These are phyloP conservation scores for Aphanocladium album DNA, from an alignment of 2,329 filamentous ascomycete species.

Conservation along the genomic window DNA sequence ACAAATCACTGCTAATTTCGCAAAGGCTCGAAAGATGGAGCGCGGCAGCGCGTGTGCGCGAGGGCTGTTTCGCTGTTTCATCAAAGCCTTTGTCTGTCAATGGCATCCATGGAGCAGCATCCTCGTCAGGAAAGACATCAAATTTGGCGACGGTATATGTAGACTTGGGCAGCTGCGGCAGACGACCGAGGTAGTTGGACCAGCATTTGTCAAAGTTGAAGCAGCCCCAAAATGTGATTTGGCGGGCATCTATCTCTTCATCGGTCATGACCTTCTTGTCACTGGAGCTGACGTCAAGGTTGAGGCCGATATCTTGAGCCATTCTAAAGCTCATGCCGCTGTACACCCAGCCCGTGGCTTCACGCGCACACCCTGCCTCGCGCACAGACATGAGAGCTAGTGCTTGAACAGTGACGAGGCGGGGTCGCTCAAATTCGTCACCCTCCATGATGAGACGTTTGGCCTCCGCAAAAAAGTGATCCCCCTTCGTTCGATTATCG, in stretches of 20 bases:
- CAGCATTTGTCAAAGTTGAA: slow-evolving; percentile 99
- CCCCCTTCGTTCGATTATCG: slow-evolving; percentile 80
- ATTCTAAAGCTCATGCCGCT: slow-evolving; percentile 98
- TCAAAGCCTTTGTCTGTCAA: slow-evolving; percentile 81
- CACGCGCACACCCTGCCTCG: slow-evolving; percentile 88
- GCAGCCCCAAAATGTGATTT: slow-evolving; percentile 95
- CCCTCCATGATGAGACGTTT: slow-evolving; percentile 86
- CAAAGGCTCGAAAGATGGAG: slow-evolving; percentile 78
- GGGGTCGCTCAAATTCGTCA: slow-evolving; percentile 87
- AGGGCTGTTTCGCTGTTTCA: slow-evolving; percentile 68
- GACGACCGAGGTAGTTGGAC: slow-evolving; percentile 91
- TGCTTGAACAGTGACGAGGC: slow-evolving; percentile 86
- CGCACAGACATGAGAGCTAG: slow-evolving; percentile 92
- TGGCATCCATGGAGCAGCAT: slow-evolving; percentile 78
- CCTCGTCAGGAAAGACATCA: slow-evolving; percentile 86
- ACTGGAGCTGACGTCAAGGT: slow-evolving; percentile 70
- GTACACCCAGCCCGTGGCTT: slow-evolving; percentile 97
- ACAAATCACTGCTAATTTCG: slow-evolving; percentile 88
- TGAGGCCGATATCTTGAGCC: slow-evolving; percentile 89
- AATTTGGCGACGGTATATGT: slow-evolving; percentile 82
- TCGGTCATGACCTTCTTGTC: slow-evolving; percentile 62
- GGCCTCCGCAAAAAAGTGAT: slow-evolving; percentile 93
- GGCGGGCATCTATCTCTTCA: slow-evolving; percentile 79
- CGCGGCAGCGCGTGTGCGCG: slow-evolving; percentile 74
- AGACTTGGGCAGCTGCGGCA: slow-evolving; percentile 77